A percentile compares a stretch with the other conserved stretches of the same genome.
Evolutionary conservation across 805 yeast species (phyloP).

Genomic region (Saccharomycopsis vini): DNA sequence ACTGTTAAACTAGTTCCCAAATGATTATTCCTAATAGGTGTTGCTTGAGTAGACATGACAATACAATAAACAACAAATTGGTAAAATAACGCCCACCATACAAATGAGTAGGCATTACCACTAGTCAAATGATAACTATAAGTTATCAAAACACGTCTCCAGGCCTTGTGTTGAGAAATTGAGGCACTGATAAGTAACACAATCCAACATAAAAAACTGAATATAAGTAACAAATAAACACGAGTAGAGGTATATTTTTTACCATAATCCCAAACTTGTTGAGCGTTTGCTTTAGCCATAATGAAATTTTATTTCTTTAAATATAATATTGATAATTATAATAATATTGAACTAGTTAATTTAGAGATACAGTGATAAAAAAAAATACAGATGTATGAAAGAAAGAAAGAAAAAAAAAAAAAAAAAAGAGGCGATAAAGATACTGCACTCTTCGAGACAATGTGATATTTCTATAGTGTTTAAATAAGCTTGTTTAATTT

Average conservation of each 20-base stretch:
- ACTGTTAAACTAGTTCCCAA: neutral
- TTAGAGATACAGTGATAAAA: neutral
- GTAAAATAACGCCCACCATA: slow-evolving; percentile 4
- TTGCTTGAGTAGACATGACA: neutral
- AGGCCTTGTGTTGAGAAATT: slow-evolving; percentile 3
- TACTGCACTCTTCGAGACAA: too few species aligned
- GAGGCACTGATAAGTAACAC: slow-evolving; percentile 2
- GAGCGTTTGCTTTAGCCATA: neutral
- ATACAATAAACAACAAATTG: slow-evolving; percentile 1
- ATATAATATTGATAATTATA: neutral
- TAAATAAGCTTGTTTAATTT: too few species aligned
- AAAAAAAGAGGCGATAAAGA: too few species aligned
- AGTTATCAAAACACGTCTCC: neutral
- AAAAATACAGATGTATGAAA: neutral
- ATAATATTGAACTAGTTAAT: neutral
- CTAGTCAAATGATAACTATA: slow-evolving; percentile 3
- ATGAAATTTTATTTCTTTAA: too few species aligned
- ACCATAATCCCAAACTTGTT: neutral
- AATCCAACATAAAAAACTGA: slow-evolving; percentile 4
- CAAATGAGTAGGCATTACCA: neutral
- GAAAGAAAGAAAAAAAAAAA: neutral
- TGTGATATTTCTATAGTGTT: too few species aligned
- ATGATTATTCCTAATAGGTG: neutral
- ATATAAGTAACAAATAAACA: neutral
- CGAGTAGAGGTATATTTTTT: too few species aligned